phyloP scores from a whole-genome alignment of 805 yeast species.

The Saturnispora bothae region DNA sequence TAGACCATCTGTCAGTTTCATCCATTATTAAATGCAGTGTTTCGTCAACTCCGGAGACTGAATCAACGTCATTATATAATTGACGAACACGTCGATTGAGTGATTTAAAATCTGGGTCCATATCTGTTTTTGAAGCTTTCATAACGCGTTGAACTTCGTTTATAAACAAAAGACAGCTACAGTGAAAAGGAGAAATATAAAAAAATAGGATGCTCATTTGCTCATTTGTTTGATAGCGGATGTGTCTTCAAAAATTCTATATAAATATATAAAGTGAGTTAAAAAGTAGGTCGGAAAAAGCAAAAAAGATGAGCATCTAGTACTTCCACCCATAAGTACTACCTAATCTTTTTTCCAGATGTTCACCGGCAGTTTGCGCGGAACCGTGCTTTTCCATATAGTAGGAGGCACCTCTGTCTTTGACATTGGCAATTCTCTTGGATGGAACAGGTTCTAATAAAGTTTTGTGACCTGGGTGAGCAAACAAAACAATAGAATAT shows the following conservation, averaged over 20 bases:
- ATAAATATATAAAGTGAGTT: not conserved
- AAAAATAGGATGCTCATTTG: conserved; percentile 1
- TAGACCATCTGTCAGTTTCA: conserved; percentile 12
- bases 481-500: conserved; percentile 70
- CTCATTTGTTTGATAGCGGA: too few relatives aligned
- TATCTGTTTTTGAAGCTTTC: too few relatives aligned
- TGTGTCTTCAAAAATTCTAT: too few relatives aligned
- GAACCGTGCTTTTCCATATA: conserved; percentile 29
- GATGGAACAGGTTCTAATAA: conserved; percentile 67
- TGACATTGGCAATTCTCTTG: conserved; percentile 20
- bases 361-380: conserved; percentile 58
- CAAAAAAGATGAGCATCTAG: conserved; percentile 1
- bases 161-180: not conserved
- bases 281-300: not conserved
- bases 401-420: conserved; percentile 29
- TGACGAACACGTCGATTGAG: conserved; percentile 10
- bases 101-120: not conserved
- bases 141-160: too few relatives aligned
- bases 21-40: conserved; percentile 18
- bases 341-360: conserved; percentile 50
- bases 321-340: conserved; percentile 49
- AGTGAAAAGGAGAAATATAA: not conserved
- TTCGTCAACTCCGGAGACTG: too few relatives aligned
- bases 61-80: too few relatives aligned
- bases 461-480: conserved; percentile 63